Base-by-base conservation (phyloP, 371 early-diverging fungal species). In the Syncephalastrum monosporum region DNA sequence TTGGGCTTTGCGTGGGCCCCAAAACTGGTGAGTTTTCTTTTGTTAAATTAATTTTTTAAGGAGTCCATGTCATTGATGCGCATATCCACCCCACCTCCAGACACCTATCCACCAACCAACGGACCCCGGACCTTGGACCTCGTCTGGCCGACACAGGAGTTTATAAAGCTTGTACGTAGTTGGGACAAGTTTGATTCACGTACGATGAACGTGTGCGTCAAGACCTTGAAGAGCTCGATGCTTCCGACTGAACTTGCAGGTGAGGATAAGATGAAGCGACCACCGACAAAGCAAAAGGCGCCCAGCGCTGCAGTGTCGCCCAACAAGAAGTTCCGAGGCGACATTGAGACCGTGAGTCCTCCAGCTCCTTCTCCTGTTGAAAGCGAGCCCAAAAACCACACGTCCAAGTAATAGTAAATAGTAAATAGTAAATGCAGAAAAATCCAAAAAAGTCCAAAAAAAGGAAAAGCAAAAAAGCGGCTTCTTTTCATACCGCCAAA, bases 101-200 rank as follows among this genome's bases (percentile, higher is more conserved):
- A 33, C 38, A 33, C 38, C 8, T 12, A 33, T 33, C 25, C 17
- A 15, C 25, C 38, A 33, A 33, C 10, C 38, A 16, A 42, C 38
- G 53, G 53, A 8, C 57, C 53, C 19, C 74, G 82, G 42, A 75
- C 78, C 55, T 60, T 92, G 57, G 88, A 95, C 59, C 67, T 96
- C 15, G 69, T 85, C 6, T 85, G 90, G 82, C 92, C 94, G 6
- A 86, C 84, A 7, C 72, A 76, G 17, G 95, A 94, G 50, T 97
- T 94, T 68, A 82, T 77, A 7, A 82, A 84, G 17, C 64, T 93
- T 49, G 90, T 94, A 60, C 88, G 87, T 59, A 55, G 65, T 14
- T 93, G 92, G 92, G 92, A 93, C 59, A 82, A 81, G 54, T 95
- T 73, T 62, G 89, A 92, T 46, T 73, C 75, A 21, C 55, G 58